Base-by-base conservation (phyloP, 352 stramenopile species). In the Peronosclerospora sorghi region DNA sequence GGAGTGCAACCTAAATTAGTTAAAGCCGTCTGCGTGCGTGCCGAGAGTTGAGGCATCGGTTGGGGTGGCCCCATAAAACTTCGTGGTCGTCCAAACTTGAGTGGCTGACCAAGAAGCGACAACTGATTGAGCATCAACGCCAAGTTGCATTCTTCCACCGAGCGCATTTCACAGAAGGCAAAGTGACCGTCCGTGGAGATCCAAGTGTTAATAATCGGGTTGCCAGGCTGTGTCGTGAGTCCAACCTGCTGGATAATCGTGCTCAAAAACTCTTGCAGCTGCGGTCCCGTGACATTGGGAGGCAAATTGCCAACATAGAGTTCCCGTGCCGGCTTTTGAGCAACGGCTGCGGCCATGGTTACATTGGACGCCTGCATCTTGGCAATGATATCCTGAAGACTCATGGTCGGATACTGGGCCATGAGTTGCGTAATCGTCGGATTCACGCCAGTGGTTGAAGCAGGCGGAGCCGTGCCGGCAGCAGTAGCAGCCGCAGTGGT, bases 211-310 rank as follows among this genome's bases (percentile, higher is more conserved):
- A 88, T 32, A 45, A 93, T 93, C 5, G 81, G 78, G 34, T 86
- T 90, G 0, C 81, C 81, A 13, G 75, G 72, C 30, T 89, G 73
- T 10, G 71, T 66, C 3, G 59, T 80, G 26, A 93, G 62, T 2
- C 81, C 81, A 24, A 93, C 78, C 43, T 93, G 78, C 40, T 88
- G 78, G 39, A 93, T 88, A 46, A 93, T 93, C 14, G 81, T 91
- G 15, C 76, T 78, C 10, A 93, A 38, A 39, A 88, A 93, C 36
- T 93, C 78, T 39, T 93, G 81, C 1, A 93, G 62, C 48, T 93
- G 78, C 8, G 77, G 72, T 0, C 75, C 81, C 8, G 77, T 89
- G 15, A 93, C 66, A 20, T 81, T 91, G 0, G 78, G 56, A n/a
- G 81, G 81, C 9, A 93, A 56, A 36, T 93, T 93, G 38, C 81